Evolutionary conservation across 78 protist species (phyloP), one percentile per base, ranked within the genome.

Genomic region (Dictyostelium citrinum): DNA sequence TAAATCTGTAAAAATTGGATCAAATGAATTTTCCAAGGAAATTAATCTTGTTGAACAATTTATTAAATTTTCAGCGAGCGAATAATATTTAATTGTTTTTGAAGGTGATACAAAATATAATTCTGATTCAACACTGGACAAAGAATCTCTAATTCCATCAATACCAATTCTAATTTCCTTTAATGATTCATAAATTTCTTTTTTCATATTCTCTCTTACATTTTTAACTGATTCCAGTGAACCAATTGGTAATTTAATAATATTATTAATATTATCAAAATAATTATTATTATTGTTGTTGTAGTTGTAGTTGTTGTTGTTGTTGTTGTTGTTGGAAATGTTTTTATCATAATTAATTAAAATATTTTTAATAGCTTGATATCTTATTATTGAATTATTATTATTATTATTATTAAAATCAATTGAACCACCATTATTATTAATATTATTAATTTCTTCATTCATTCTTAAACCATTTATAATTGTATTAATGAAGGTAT

Each of bases 1-100:
- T 4, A n/a, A 33, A 11, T 88, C 81, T 10, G 46, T 68, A 35
- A 88, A 88, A 10, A 37, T 14, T n/a, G 61, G 43, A 5, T 78
- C 61, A 35, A 88, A 88, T 29, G 93, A 78, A 29, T 35, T 78
- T 71, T 88, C 93, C 1, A 58, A 10, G 0, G 93, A 84, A 24
- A 88, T 60, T 51, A 88, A n/a, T n/a, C 81, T 67, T 0, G 79
- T 88, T 24, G 31, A 68, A 17, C 61, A 29, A 39, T 79, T 67
- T 0, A 51, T 43, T 58, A 88, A 55, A 49, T 88, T 60, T 3
- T 68, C 80, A 22, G 55, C 16, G 6, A 88, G 1, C 33, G 45
- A 43, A 41, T 27, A 35, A 20, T 78, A 88, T 9, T 35, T 29
- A 14, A 29, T 10, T 1, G 64, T 37, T 41, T 35, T 64, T 35